phyloP scores from a whole-genome alignment of 2,329 filamentous ascomycete genomes.

The Penicillium sp. region DNA sequence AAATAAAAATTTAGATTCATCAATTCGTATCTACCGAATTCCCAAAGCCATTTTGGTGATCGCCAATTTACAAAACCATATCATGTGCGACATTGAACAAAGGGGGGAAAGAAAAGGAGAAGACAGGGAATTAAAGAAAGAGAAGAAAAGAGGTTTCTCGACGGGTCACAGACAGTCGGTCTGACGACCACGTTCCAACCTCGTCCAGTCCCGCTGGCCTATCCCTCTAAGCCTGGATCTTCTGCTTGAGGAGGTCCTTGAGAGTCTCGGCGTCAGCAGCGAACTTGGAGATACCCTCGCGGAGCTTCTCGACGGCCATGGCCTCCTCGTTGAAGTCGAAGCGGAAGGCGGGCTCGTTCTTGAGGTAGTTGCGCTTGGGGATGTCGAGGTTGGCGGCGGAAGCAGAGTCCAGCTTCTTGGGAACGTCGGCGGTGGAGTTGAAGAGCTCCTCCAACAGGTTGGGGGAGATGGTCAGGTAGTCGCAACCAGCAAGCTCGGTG shows the following conservation, averaged over 20 bases:
- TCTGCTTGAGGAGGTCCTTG: conserved; percentile 84
- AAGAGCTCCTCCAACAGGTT: conserved; percentile 89
- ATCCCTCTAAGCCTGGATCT: conserved; percentile 55
- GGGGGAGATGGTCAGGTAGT: conserved; percentile 98
- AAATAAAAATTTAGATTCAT: conserved; percentile 16
- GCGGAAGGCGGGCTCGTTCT: conserved; percentile 84
- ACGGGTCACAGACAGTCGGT: too few species aligned
- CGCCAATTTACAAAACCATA: conserved; percentile 20
- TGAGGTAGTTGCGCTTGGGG: conserved; percentile 84
- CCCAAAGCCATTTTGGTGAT: conserved; percentile 18
- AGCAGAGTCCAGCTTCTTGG: conserved; percentile 82
- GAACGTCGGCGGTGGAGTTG: conserved; percentile 73
- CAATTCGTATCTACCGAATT: conserved; percentile 25
- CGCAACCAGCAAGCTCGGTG: conserved; percentile 94
- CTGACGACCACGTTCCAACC: conserved; percentile 1
- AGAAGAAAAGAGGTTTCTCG: too few species aligned
- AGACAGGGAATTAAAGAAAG: conserved; percentile 2
- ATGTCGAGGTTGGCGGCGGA: conserved; percentile 64
- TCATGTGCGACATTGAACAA: conserved; percentile 3
- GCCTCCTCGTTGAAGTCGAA: conserved; percentile 99
- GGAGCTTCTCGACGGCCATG: conserved; percentile 99
- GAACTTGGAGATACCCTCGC: conserved; percentile 99
- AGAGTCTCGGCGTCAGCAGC: conserved; percentile 91
- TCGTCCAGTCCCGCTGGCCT: not conserved
- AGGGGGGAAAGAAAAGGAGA: conserved; percentile 7